A percentile compares a stretch with the other conserved stretches of the same genome.
phyloP scores from a whole-genome alignment of 2,329 filamentous ascomycete species.

The Aspergillus sp. region DNA sequence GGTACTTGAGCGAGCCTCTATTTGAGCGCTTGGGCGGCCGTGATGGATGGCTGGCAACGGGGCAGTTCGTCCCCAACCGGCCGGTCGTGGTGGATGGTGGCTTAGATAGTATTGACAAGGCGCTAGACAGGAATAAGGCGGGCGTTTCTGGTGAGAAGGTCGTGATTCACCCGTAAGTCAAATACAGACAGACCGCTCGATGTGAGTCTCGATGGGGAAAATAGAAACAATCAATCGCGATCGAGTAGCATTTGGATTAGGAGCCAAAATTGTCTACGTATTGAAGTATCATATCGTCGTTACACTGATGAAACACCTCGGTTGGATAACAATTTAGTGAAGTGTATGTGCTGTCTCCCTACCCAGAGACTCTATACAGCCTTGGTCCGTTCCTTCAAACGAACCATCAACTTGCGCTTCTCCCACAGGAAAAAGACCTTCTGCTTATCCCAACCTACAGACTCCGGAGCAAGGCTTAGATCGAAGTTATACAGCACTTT shows the following conservation, averaged over 20 bases:
- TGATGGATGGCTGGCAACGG: slow-evolving; percentile 32
- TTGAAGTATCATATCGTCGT: too few species aligned
- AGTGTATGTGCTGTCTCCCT: too few species aligned
- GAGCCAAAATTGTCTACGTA: too few species aligned
- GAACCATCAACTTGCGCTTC: slow-evolving; percentile 22
- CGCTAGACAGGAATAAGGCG: slow-evolving; percentile 18
- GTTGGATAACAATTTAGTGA: too few species aligned
- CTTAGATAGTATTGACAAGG: slow-evolving; percentile 21
- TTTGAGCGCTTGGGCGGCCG: slow-evolving; percentile 19
- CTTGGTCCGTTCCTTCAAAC: neutral
- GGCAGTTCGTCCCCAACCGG: slow-evolving; percentile 30
- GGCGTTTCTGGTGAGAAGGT: slow-evolving; percentile 23
- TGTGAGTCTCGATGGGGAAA: too few species aligned
- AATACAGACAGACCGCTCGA: too few species aligned
- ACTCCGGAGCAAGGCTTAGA: slow-evolving; percentile 14
- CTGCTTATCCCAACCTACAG: slow-evolving; percentile 23
- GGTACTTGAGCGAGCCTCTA: slow-evolving; percentile 32
- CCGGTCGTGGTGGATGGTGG: slow-evolving; percentile 29
- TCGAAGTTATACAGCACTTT: slow-evolving; percentile 23
- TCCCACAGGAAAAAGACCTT: slow-evolving; percentile 27
- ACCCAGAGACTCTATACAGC: too few species aligned
- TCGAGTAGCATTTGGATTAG: too few species aligned
- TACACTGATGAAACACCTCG: too few species aligned
- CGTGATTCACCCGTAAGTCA: slow-evolving; percentile 12
- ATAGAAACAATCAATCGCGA: too few species aligned